phyloP scores from a whole-genome alignment of 2,329 filamentous ascomycete genomes.

The Emmonsiellopsis sp. region DNA sequence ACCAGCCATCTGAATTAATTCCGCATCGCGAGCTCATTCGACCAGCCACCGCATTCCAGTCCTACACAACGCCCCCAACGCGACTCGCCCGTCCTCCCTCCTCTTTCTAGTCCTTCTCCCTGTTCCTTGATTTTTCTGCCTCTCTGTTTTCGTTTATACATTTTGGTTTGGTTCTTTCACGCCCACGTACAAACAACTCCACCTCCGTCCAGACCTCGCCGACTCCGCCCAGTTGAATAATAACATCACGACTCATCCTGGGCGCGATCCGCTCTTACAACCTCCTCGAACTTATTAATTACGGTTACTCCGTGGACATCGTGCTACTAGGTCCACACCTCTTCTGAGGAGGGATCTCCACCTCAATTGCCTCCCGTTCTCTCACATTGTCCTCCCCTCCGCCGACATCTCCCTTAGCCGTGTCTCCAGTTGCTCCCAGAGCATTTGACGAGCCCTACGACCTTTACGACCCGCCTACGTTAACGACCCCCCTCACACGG shows the following conservation, averaged over 20 bases:
- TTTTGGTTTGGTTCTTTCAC: not conserved
- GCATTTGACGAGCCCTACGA: constrained; percentile 46
- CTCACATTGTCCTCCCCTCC: constrained; percentile 26
- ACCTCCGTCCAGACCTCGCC: not conserved
- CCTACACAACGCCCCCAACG: constrained; percentile 1
- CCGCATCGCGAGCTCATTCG: constrained; percentile 9
- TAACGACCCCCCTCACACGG: constrained; percentile 31
- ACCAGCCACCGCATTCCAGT: constrained; percentile 13
- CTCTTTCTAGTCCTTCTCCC: constrained; percentile 7
- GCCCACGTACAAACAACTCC: not conserved
- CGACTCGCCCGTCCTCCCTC: constrained; percentile 8
- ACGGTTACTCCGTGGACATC: not conserved
- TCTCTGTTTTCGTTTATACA: not conserved
- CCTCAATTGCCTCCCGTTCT: not conserved
- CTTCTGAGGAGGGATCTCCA: not conserved
- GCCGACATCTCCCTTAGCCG: constrained; percentile 16
- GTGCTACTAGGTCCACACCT: not conserved
- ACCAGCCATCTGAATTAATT: constrained; percentile 34
- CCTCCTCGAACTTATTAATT: not conserved
- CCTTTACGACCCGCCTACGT: constrained; percentile 39
- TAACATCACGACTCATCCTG: not conserved
- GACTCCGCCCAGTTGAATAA: not conserved
- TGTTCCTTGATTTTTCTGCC: constrained; percentile 1
- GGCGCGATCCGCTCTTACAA: not conserved
- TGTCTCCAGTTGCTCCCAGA: constrained; percentile 34